Base-by-base conservation (phyloP, 441 rosid genomes). In the Francoa sonchifolia region DNA sequence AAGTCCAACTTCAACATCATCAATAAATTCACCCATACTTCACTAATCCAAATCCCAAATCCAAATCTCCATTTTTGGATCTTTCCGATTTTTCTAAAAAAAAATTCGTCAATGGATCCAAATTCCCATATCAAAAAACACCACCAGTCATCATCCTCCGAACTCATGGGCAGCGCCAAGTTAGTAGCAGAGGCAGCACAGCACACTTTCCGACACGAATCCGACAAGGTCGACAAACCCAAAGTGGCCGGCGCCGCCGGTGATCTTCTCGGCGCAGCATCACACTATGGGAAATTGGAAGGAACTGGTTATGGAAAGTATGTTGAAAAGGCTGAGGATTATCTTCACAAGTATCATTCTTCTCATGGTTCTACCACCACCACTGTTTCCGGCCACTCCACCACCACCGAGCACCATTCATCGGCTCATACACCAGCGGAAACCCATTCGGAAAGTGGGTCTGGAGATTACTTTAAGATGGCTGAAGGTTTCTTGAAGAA, bases 91-190 rank as follows among this genome's bases (percentile, higher is more conserved):
- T n/a, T n/a, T n/a, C n/a, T n/a, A n/a, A n/a, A n/a, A n/a, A n/a
- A n/a, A n/a, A n/a, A n/a, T n/a, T n/a, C n/a, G n/a, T 19, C 42
- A 44, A 56, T 39, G 55, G 56, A 57, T 5, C 33, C 38, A 13
- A 11, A 27, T n/a, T 37, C 57, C 23, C 19, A 39, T 21, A 7
- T 37, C 48, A 19, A 41, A 45, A 42, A 45, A 41, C 58, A 44
- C 54, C 44, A 54, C 41, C 49, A 29, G 15, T 61, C 68, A 37
- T 46, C 82, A 2, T 31, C 62, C 55, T 44, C 67, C 14, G 87
- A 75, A 58, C 73, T 82, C 31, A 31, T 73, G 53, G 53, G 76
- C 3, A 73, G 84, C 34, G 79, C 87, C 48, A 77, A 77, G 67
- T 8, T 68, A 35, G 69, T 82, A 33, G 79, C 82, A 4, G 74